phyloP scores from a whole-genome alignment of 1,139 yeast species.

The Nakaseomyces uthaithaninus region DNA sequence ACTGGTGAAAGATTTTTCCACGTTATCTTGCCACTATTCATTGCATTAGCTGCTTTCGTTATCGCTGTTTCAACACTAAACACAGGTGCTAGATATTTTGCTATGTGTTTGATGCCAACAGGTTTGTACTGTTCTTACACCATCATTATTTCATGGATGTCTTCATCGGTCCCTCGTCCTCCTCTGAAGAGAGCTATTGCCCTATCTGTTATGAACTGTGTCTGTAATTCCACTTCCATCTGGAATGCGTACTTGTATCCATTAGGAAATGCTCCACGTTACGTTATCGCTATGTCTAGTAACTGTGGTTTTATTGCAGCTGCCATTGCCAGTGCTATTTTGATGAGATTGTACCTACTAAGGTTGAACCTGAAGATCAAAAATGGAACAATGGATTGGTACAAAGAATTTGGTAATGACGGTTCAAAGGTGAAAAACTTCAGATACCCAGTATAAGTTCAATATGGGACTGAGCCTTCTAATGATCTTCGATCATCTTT shows the following conservation, averaged over 20 bases:
- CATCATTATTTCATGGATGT: conserved; percentile 49
- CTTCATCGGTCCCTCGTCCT: conserved; percentile 45
- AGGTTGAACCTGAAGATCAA: conserved; percentile 39
- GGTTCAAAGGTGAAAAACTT: conserved; percentile 41
- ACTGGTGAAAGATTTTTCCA: conserved; percentile 52
- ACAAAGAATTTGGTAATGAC: conserved; percentile 42
- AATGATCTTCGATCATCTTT: background rate
- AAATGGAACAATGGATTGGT: conserved; percentile 46
- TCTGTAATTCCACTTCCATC: conserved; percentile 46
- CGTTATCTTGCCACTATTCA: conserved; percentile 39
- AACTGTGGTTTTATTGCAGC: conserved; percentile 41
- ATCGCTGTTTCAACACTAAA: conserved; percentile 48
- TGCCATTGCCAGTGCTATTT: conserved; percentile 37
- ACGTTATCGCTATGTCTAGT: conserved; percentile 41
- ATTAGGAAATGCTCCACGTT: conserved; percentile 38
- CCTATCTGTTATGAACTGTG: conserved; percentile 44
- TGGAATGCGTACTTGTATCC: conserved; percentile 49
- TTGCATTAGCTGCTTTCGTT: conserved; percentile 44
- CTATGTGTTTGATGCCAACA: conserved; percentile 57
- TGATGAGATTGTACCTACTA: conserved; percentile 37
- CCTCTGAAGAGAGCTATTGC: conserved; percentile 49
- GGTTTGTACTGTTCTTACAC: conserved; percentile 50
- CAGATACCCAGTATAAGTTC: conserved; percentile 33
- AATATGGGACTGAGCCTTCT: background rate
- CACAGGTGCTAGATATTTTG: conserved; percentile 51